phyloP scores from a whole-genome alignment of 768 basidiomycete species.

The Lactarius psammicola region DNA sequence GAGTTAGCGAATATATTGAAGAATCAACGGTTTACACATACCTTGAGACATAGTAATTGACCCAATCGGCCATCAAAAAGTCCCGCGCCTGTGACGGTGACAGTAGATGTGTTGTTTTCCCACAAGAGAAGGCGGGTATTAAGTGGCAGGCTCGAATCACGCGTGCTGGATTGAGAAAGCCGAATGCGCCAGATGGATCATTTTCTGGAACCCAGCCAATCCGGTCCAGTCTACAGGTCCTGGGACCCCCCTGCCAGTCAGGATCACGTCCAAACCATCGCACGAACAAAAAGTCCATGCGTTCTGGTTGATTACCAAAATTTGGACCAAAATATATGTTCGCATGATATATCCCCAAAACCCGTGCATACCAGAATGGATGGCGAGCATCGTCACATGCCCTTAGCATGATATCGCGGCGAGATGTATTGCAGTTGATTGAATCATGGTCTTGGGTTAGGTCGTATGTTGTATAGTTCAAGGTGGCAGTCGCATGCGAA shows the following conservation, averaged over 20 bases:
- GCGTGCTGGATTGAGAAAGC: not conserved
- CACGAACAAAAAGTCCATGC: not conserved
- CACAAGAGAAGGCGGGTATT: not conserved
- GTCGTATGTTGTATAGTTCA: too few species aligned
- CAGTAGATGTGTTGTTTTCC: not conserved
- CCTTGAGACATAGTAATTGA: not conserved
- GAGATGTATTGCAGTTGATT: too few species aligned
- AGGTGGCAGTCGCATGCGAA: too few species aligned
- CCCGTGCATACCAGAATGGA: too few species aligned
- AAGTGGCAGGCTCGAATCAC: not conserved
- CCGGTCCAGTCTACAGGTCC: not conserved
- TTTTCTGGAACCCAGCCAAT: not conserved
- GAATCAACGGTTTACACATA: not conserved
- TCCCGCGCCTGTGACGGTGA: not conserved
- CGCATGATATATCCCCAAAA: too few species aligned
- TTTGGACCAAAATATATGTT: too few species aligned
- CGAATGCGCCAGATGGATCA: too few species aligned
- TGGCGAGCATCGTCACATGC: too few species aligned
- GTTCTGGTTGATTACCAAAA: too few species aligned
- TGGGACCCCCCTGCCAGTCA: not conserved
- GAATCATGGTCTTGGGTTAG: too few species aligned
- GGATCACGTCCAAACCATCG: not conserved
- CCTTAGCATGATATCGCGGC: too few species aligned
- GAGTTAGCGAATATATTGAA: not conserved
- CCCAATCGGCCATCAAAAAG: too few species aligned